Evolutionary conservation across 2,329 filamentous ascomycete species (phyloP), one percentile per base, ranked within the genome.

Genomic region (Paraconiothyrium brasiliense): DNA sequence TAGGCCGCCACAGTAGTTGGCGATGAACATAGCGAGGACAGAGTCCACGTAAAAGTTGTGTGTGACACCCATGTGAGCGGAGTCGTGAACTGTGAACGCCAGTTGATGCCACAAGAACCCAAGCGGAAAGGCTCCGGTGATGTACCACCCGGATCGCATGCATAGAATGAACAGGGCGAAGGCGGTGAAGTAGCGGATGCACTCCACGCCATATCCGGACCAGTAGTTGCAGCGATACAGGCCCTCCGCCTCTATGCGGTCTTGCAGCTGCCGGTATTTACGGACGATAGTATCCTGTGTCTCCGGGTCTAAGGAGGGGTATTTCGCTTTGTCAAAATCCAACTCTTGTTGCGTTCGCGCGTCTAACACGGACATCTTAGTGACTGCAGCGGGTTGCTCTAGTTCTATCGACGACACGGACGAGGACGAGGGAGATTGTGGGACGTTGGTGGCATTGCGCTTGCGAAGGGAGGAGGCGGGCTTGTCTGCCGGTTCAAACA

Each of bases 51-150:
- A 89, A 76, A 94, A 98, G 75, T 90, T 85, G 79, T 98, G 94
- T 2, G 95, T 99, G 71, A 99, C 97, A 67, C 92, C 95, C 91
- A 97, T 97, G 79, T 99, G 95, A 7, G 93, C 94, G 54, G 94
- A 92, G 83, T 99, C 95, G 78, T 99, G 95, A 63, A 92, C 95
- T 1, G 90, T 90, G 75, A 99, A 99, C 55, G 94, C 91, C 32
- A 98, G 85, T 76, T 98, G 95, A 75, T 98, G 95, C 94, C 95
- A 98, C 73, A 97, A 86, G 64, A 87, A 84, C 22, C 94, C 95
- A 2, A 98, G 84, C 68, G 90, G 93, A 52, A 92, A 76, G 1
- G 88, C 93, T 59, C 92, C 92, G 2, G 86, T 81, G n/a, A 77
- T 72, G 66, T 82, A 84, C 78, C 80, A 82, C 35, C 78, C 79